Evolutionary conservation across 768 basidiomycete species (phyloP), one percentile per base, ranked within the genome.

Genomic region (Russula sp.): DNA sequence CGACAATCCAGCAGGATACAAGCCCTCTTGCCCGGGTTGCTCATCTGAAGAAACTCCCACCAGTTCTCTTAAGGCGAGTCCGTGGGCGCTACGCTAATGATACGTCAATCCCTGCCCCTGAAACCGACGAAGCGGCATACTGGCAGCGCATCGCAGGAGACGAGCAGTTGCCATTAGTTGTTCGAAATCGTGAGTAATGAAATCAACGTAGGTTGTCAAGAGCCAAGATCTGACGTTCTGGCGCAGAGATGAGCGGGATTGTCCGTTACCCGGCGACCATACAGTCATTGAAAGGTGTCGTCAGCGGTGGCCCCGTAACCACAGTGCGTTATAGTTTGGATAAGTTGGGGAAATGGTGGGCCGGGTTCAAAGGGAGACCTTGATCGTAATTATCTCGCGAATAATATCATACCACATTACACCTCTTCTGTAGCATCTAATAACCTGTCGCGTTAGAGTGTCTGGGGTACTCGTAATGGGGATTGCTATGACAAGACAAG

Each of bases 301-400:
- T 89, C 20, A 93, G 87, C 61, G 89, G 91, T 9, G 94, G 94
- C 4, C 66, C 89, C 10, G 78, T 80, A 53, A 94, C 94, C 80
- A 91, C 90, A 71, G 61, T 86, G 6, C 82, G 82, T 48, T 98
- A 98, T 69, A 77, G 82, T 50, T 67, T 79, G 31, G 84, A 86
- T 51, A 98, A 98, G 77, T 77, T 95, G 20, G 74, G 81, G 42
- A 98, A 98, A 75, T 97, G 93, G 89, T 89, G 89, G 84, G 73
- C 56, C 5, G 57, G 55, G 10, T 39, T 27, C 2, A 40, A 16
- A 48, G 44, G 49, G 22, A 31, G n/a, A 52, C 11, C n/a, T 20
- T 22, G n/a, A 37, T 16, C 3, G 10, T 60, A 51, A 34, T 59
- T 42, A 59, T 59, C 4, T 14, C 13, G n/a, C 27, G 14, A 49